These are phyloP conservation scores for Cyclotella cryptica DNA, from an alignment of 108 stramenopile genomes.

Conservation along the genomic window DNA sequence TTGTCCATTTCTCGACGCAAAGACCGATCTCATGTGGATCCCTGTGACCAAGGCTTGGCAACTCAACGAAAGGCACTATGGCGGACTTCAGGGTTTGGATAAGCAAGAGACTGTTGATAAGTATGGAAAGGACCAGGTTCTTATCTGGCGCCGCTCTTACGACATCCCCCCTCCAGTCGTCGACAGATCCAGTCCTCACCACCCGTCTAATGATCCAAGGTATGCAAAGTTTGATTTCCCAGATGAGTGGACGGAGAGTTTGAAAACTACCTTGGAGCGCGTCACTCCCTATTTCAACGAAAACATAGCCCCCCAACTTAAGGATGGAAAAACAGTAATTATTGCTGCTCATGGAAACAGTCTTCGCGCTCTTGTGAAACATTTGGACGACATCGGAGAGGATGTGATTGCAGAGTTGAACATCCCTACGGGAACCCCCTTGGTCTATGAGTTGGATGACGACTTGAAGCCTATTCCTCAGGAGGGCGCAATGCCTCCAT, in stretches of 20 bases:
- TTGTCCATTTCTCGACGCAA: background rate
- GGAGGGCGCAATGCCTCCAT: slow-evolving; percentile 86
- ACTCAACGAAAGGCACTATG: slow-evolving; percentile 97
- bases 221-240: slow-evolving; percentile 80
- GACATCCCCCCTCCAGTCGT: slow-evolving; percentile 95
- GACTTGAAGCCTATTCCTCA: slow-evolving; percentile 92
- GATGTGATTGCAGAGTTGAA: slow-evolving; percentile 96
- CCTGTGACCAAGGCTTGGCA: slow-evolving; percentile 83
- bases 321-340: slow-evolving; percentile 91
- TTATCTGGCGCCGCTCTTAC: slow-evolving; percentile 96
- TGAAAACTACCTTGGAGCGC: slow-evolving; percentile 94
- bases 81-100: slow-evolving; percentile 95
- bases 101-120: slow-evolving; percentile 98
- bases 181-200: slow-evolving; percentile 75
- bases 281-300: slow-evolving; percentile 94
- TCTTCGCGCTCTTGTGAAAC: slow-evolving; percentile 97
- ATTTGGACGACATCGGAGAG: slow-evolving; percentile 94
- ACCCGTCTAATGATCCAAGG: slow-evolving; percentile 91
- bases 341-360: slow-evolving; percentile 99
- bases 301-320: slow-evolving; percentile 89
- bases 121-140: slow-evolving; percentile 96
- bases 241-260: slow-evolving; percentile 82
- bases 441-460: slow-evolving; percentile 95
- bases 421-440: slow-evolving; percentile 97
- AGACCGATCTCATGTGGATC: slow-evolving; percentile 92